Conservation (phyloP, 352 stramenopile genomes). For the Globisporangium radiosum region DNA sequence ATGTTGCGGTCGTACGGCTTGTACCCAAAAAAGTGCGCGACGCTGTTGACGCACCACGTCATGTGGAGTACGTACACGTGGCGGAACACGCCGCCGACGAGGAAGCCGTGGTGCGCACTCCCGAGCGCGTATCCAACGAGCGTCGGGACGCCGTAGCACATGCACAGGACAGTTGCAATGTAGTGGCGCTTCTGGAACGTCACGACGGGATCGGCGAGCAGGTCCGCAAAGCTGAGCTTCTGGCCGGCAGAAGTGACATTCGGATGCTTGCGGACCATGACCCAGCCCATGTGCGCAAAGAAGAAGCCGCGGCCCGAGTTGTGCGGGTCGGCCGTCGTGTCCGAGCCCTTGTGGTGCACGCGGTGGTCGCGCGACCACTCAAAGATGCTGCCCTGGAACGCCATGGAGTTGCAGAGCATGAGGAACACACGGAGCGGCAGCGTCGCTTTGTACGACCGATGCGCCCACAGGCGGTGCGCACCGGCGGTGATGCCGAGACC, state of each 20-base stretch:
- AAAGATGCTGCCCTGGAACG: constrained; percentile 95
- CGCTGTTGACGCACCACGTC: too few relatives aligned
- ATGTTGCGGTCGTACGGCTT: too few relatives aligned
- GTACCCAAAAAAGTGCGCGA: too few relatives aligned
- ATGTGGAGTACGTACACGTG: too few relatives aligned
- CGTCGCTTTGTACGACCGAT: constrained; percentile 94
- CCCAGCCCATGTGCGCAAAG: constrained; percentile 99
- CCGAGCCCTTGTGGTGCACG: constrained; percentile 98
- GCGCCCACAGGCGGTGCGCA: constrained; percentile 95
- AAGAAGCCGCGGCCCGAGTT: constrained; percentile 97
- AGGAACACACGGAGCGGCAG: constrained; percentile 89
- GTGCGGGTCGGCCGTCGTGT: constrained; percentile 93
- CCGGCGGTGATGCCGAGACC: constrained; percentile 97
- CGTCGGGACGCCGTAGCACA: too few relatives aligned
- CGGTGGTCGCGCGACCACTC: constrained; percentile 98
- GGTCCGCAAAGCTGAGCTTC: too few relatives aligned
- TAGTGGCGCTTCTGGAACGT: too few relatives aligned
- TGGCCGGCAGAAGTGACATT: not conserved
- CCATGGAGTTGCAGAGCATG: constrained; percentile 98
- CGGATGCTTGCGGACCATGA: constrained; percentile 73
- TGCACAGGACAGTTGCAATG: too few relatives aligned
- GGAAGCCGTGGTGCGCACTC: not conserved
- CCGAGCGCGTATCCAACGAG: too few relatives aligned
- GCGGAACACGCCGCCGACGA: not conserved
- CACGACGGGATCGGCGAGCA: too few relatives aligned